phyloP scores from a whole-genome alignment of 1,139 yeast genomes.

The Kluyveromyces sp. region DNA sequence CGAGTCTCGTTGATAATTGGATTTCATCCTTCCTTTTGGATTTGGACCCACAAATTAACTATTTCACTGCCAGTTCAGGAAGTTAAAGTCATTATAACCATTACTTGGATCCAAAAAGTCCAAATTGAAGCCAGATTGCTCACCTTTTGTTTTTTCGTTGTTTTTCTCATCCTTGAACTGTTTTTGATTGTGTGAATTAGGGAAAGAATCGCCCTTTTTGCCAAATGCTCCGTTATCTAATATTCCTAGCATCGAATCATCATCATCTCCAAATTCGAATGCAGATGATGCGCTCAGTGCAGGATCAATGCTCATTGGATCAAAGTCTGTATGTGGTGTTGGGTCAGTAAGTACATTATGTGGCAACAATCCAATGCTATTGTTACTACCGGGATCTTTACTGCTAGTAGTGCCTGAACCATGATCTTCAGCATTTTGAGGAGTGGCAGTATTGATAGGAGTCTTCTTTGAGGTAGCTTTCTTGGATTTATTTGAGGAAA shows the following conservation, averaged over 20 bases:
- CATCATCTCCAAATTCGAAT: slow-evolving; percentile 10
- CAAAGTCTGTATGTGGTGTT: slow-evolving; percentile 10
- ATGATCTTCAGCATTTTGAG: slow-evolving; percentile 7
- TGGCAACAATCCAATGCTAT: slow-evolving; percentile 5
- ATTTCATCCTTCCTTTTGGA: too few relatives aligned
- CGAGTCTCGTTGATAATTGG: too few relatives aligned
- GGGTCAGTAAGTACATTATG: slow-evolving; percentile 8
- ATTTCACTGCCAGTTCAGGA: slow-evolving; percentile 17
- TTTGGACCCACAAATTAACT: too few relatives aligned
- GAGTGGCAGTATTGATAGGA: background rate
- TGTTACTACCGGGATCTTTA: slow-evolving; percentile 7
- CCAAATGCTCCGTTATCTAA: background rate
- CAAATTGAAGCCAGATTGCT: slow-evolving; percentile 13
- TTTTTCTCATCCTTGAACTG: background rate
- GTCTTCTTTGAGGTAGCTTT: background rate
- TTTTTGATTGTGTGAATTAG: background rate
- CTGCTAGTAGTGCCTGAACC: slow-evolving; percentile 7
- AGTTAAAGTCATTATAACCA: slow-evolving; percentile 17
- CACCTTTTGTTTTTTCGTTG: background rate
- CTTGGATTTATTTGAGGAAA: background rate
- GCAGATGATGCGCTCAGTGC: slow-evolving; percentile 8
- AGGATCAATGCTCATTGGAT: slow-evolving; percentile 11
- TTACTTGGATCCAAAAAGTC: slow-evolving; percentile 17
- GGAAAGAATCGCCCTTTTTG: slow-evolving; percentile 1
- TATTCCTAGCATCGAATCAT: slow-evolving; percentile 5